A percentile compares a stretch with the other conserved stretches of the same genome.
Evolutionary conservation across 176 grass and related monocot species (phyloP).

Genomic region (Oryza brachyantha): DNA sequence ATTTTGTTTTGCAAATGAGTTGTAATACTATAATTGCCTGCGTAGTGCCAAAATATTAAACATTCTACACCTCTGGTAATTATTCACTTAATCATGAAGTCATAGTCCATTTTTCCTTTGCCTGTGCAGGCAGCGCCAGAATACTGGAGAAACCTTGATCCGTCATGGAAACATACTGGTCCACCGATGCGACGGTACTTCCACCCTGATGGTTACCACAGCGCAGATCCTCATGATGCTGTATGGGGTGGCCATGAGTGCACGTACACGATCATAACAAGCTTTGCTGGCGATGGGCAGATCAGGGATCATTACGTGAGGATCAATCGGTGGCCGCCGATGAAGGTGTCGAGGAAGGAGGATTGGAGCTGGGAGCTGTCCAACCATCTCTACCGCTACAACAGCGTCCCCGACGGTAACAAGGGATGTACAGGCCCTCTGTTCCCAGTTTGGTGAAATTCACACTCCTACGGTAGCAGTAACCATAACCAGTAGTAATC

Average conservation of each 20-base stretch:
- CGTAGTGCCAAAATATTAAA: neutral
- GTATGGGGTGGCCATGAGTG: constrained; percentile 95
- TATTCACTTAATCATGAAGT: neutral
- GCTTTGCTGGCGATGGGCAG: constrained; percentile 52
- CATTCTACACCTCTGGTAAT: neutral
- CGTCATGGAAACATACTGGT: constrained; percentile 71
- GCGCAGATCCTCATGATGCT: constrained; percentile 53
- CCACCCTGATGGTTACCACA: constrained; percentile 77
- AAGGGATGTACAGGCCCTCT: constrained; percentile 69
- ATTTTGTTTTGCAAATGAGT: constrained; percentile 5
- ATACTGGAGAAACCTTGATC: constrained; percentile 89
- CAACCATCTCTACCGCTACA: constrained; percentile 66
- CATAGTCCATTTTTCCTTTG: neutral
- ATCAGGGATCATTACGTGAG: constrained; percentile 82
- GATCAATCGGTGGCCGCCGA: constrained; percentile 76
- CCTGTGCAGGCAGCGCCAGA: constrained; percentile 78
- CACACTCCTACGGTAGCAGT: neutral
- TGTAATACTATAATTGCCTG: neutral
- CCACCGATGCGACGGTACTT: constrained; percentile 85
- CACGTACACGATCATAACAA: constrained; percentile 72
- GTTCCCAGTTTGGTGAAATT: constrained; percentile 83
- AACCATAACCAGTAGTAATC: neutral
- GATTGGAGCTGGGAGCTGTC: constrained; percentile 95
- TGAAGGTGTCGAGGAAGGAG: constrained; percentile 64
- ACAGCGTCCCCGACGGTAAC: constrained; percentile 70